These are phyloP conservation scores for Linnemannia exigua DNA, from an alignment of 192 early-diverging fungal species.

Conservation along the genomic window DNA sequence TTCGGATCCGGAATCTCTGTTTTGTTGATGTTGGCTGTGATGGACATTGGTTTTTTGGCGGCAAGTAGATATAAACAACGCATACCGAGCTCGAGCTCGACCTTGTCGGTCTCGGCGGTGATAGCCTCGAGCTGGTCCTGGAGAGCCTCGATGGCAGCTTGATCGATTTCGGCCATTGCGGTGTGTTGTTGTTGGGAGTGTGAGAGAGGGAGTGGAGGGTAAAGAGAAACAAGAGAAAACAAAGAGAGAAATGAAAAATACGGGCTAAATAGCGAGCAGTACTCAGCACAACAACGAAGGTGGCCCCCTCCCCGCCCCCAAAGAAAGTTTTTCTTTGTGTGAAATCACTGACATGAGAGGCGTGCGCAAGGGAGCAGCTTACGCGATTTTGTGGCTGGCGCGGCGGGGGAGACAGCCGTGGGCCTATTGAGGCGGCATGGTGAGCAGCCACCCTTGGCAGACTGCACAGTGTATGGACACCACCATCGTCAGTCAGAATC, in stretches of 20 bases:
- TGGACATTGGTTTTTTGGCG: neutral
- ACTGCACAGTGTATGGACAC: no score
- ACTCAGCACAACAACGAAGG: neutral
- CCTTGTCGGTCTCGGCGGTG: conserved; percentile 32
- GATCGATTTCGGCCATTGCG: conserved; percentile 41
- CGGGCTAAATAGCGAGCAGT: neutral
- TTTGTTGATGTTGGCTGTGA: neutral
- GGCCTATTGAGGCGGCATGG: no score
- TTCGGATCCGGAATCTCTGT: neutral
- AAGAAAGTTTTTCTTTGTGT: neutral
- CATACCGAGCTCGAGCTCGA: conserved; percentile 49
- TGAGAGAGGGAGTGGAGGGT: neutral
- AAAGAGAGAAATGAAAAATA: neutral
- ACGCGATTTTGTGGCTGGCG: neutral
- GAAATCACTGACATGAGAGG: neutral
- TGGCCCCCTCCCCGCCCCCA: neutral
- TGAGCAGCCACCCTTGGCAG: no score
- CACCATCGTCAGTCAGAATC: no score
- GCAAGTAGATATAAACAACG: neutral
- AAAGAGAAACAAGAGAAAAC: neutral
- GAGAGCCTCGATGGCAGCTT: conserved; percentile 24
- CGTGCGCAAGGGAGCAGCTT: neutral
- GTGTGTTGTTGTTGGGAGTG: neutral
- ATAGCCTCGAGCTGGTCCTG: conserved; percentile 28
- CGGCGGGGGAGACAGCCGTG: no score